These are phyloP conservation scores for Apiospora marii DNA, from an alignment of 2,329 filamentous ascomycete species.

Conservation along the genomic window DNA sequence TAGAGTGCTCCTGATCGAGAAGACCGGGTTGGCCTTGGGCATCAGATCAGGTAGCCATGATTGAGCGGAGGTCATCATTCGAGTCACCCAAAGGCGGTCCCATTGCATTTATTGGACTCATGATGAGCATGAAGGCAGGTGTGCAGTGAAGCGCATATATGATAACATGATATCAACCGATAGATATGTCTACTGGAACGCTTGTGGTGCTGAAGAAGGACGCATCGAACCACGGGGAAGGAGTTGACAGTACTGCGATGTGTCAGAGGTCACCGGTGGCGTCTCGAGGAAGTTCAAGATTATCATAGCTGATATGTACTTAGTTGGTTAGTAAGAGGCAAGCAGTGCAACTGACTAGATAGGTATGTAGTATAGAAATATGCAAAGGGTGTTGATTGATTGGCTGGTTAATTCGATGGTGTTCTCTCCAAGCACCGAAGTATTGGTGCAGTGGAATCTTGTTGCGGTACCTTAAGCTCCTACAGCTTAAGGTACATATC, in stretches of 20 bases:
- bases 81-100: neutral
- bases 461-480: no score
- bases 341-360: neutral
- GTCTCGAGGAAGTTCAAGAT: neutral
- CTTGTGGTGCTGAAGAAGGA: neutral
- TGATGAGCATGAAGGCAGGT: neutral
- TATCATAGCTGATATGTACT: neutral
- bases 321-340: no score
- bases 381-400: neutral
- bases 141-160: neutral
- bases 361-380: neutral
- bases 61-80: neutral
- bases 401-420: neutral
- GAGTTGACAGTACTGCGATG: neutral
- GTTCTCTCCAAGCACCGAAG: neutral
- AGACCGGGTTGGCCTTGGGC: neutral
- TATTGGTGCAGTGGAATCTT: neutral
- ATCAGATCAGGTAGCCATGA: neutral
- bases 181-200: neutral
- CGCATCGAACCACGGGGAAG: neutral
- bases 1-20: neutral
- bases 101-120: neutral
- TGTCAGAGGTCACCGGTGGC: no score
- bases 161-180: constrained; percentile 3
- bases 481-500: no score